A percentile compares a stretch with the other conserved stretches of the same genome.
Evolutionary conservation across 2,329 filamentous ascomycete species (phyloP).

Genomic region (Colletotrichum sp.): DNA sequence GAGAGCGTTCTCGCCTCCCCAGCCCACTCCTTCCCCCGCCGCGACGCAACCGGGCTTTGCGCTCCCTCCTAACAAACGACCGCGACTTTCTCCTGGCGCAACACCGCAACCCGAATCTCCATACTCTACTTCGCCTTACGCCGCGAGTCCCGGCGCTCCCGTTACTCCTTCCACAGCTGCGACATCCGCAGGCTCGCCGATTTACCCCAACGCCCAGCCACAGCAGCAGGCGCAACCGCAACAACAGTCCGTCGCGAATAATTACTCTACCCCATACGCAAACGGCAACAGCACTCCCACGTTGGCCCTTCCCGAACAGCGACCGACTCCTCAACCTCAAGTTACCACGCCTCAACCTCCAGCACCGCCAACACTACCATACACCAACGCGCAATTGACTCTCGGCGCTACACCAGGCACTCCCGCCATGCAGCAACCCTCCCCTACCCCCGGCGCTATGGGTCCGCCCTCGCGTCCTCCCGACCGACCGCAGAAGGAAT

Average conservation of each 20-base stretch:
- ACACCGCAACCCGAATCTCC: conserved; percentile 71
- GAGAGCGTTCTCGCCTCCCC: conserved; percentile 67
- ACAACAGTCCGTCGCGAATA: background rate
- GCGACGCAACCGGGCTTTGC: conserved; percentile 56
- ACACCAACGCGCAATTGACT: conserved; percentile 26
- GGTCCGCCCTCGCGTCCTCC: conserved; percentile 65
- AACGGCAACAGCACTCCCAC: conserved; percentile 33
- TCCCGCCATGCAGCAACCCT: conserved; percentile 22
- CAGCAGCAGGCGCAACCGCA: conserved; percentile 16
- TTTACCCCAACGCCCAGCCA: conserved; percentile 26
- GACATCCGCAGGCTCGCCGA: conserved; percentile 39
- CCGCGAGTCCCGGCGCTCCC: conserved; percentile 48
- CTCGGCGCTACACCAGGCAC: conserved; percentile 5
- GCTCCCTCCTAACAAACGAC: conserved; percentile 76
- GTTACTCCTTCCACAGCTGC: conserved; percentile 44
- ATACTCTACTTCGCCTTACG: conserved; percentile 58
- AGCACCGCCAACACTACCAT: conserved; percentile 17
- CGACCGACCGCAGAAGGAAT: conserved; percentile 67
- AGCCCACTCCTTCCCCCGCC: conserved; percentile 65
- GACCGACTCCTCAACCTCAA: conserved; percentile 22
- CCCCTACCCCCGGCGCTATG: conserved; percentile 48
- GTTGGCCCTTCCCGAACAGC: conserved; percentile 24
- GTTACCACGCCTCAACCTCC: conserved; percentile 22
- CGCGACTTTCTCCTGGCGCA: conserved; percentile 72
- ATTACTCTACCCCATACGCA: background rate